phyloP scores from a whole-genome alignment of 2,329 filamentous ascomycete species.

The Aspergillus unguis region DNA sequence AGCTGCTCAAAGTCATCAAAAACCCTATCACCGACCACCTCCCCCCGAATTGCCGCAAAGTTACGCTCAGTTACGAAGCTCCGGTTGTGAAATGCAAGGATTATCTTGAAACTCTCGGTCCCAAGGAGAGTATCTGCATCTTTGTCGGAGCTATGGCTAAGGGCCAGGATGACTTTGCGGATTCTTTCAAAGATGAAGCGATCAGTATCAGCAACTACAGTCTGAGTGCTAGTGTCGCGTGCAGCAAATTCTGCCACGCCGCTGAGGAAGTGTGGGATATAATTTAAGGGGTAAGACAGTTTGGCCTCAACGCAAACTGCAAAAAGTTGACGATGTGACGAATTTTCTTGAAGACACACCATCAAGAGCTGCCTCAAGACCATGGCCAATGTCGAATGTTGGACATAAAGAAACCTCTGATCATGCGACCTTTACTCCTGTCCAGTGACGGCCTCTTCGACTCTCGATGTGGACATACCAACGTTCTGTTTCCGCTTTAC shows the following conservation, averaged over 20 bases:
- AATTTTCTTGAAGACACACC: slow-evolving; percentile 25
- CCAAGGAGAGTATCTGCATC: slow-evolving; percentile 92
- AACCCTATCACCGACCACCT: slow-evolving; percentile 97
- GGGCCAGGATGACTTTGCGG: slow-evolving; percentile 91
- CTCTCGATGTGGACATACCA: slow-evolving; percentile 13
- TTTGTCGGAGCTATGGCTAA: slow-evolving; percentile 99
- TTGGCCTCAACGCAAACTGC: slow-evolving; percentile 8
- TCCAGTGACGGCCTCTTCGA: slow-evolving; percentile 4
- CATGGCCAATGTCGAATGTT: slow-evolving; percentile 9
- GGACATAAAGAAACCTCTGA: slow-evolving; percentile 1
- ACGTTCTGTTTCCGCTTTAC: slow-evolving; percentile 15
- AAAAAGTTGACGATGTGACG: slow-evolving; percentile 27
- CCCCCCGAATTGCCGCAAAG: slow-evolving; percentile 94
- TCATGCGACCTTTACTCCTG: slow-evolving; percentile 5
- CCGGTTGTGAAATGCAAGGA: slow-evolving; percentile 82
- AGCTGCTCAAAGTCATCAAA: slow-evolving; percentile 93
- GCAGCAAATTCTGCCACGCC: slow-evolving; percentile 99
- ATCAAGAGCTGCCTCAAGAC: slow-evolving; percentile 15
- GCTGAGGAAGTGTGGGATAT: slow-evolving; percentile 96
- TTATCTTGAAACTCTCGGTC: slow-evolving; percentile 74
- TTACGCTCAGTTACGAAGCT: slow-evolving; percentile 92
- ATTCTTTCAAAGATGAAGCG: slow-evolving; percentile 90
- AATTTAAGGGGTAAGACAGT: slow-evolving; percentile 53
- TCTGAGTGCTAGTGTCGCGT: slow-evolving; percentile 93
- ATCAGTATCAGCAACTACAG: slow-evolving; percentile 99